These are phyloP conservation scores for Erodium chrysanthum DNA, from an alignment of 441 rosid genomes.

Conservation along the genomic window DNA sequence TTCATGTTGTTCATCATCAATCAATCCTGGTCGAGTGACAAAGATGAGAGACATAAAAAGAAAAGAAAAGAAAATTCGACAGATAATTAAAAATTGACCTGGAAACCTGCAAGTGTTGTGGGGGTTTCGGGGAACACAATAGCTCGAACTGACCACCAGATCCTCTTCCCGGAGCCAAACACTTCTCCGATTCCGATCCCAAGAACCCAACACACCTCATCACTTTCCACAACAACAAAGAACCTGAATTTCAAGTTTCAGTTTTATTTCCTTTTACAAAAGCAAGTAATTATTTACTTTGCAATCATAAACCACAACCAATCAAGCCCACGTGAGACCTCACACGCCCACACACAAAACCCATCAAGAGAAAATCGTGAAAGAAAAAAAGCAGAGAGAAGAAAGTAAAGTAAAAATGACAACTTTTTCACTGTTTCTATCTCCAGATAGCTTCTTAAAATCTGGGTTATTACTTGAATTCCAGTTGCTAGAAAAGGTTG, in stretches of 20 bases:
- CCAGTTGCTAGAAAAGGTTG: conserved; percentile 27
- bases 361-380: background rate
- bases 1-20: conserved; percentile 7
- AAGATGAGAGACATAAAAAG: background rate
- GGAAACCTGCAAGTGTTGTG: conserved; percentile 42
- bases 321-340: conserved; percentile 4
- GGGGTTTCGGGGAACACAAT: conserved; percentile 51
- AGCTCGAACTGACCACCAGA: conserved; percentile 38
- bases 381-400: background rate
- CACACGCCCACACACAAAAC: background rate
- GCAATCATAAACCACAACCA: conserved; percentile 3
- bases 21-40: too few relatives aligned
- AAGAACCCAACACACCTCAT: conserved; percentile 30
- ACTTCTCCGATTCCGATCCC: conserved; percentile 34
- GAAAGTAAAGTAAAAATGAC: background rate
- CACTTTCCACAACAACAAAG: conserved; percentile 27
- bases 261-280: conserved; percentile 13
- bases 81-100: conserved; percentile 38
- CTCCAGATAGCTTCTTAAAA: conserved; percentile 12
- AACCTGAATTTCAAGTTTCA: background rate
- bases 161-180: conserved; percentile 28
- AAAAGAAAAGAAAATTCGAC: conserved; percentile 6
- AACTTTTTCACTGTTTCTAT: conserved; percentile 8
- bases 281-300: conserved; percentile 15
- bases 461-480: conserved; percentile 27